A percentile compares a stretch with the other conserved stretches of the same genome.
Conservation (phyloP, 2,329 filamentous ascomycete species). For the Aureobasidium zeae region DNA sequence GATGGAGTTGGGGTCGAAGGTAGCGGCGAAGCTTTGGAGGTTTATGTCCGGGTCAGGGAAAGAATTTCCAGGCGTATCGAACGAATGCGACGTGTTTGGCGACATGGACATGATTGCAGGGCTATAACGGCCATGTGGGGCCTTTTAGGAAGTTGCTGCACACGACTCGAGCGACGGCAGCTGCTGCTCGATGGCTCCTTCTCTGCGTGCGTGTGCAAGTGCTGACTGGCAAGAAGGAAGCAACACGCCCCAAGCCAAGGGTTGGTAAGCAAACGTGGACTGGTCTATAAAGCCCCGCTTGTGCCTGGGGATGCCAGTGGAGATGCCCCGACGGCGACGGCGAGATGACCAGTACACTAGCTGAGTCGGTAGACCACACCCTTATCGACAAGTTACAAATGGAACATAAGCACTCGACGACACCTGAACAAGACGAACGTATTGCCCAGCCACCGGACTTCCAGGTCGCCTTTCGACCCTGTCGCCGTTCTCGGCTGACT, state of each 20-base stretch:
- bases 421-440: too few species aligned
- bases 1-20: constrained; percentile 4
- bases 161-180: neutral
- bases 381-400: neutral
- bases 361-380: neutral
- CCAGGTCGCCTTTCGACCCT: too few species aligned
- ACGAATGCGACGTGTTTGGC: constrained; percentile 12
- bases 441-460: too few species aligned
- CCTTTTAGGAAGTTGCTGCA: constrained; percentile 3
- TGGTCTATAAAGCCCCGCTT: constrained; percentile 7
- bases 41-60: constrained; percentile 7
- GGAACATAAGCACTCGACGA: neutral
- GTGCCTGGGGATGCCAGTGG: neutral
- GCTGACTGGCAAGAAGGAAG: too few species aligned
- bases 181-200: neutral
- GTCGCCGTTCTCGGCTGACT: too few species aligned
- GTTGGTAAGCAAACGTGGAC: constrained; percentile 6
- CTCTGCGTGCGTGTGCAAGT: neutral
- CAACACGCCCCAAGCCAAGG: constrained; percentile 1
- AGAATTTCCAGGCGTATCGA: constrained; percentile 1
- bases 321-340: neutral
- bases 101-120: constrained; percentile 9
- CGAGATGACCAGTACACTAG: neutral
- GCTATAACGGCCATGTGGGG: constrained; percentile 16
- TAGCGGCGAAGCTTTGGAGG: constrained; percentile 1